Evolutionary conservation across 176 grass and related monocot species (phyloP), one percentile per base, ranked within the genome.

Genomic region (Musa schizocarpa): DNA sequence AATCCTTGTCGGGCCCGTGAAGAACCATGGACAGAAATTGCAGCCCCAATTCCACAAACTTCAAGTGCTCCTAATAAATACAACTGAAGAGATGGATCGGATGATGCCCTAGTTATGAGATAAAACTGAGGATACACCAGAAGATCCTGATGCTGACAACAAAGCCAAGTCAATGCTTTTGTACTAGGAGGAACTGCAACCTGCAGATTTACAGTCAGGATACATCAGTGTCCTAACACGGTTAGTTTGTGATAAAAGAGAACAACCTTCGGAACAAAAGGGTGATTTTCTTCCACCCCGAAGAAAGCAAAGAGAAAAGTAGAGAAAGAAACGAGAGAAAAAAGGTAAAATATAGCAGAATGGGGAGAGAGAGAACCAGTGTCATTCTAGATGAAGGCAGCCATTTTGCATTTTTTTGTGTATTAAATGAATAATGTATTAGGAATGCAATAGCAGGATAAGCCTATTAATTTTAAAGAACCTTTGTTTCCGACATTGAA

Each of bases 121-220:
- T 98, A 98, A 84, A 93, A 98, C 48, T 91, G 90, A 73, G 94
- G 94, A 77, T 83, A 98, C 43, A 83, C 72, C 53, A 88, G 81
- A 20, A 86, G 92, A 77, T 69, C 52, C 20, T 54, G 83, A 69
- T 59, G 73, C 65, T 93, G 88, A 78, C 66, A 89, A 84, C 77
- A 90, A 73, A 88, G 53, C 94, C 90, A 97, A 72, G 83, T 81
- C 1, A 87, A 79, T n/a, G 90, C 88, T 77, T 89, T 97, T 29
- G 82, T 75, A 52, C 87, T 92, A n/a, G 88, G 90, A 63, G 90
- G 94, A 53, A 97, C 80, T 74, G 80, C 82, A 78, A 93, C 84
- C 86, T 96, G 81, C n/a, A 59, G 69, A 77, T 77, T 85, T 63
- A 52, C 43, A 82, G 50, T 49, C 56, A 23, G 27, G 52, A 75